Conservation (phyloP, 768 basidiomycete species). For the Roridomyces roridus region DNA sequence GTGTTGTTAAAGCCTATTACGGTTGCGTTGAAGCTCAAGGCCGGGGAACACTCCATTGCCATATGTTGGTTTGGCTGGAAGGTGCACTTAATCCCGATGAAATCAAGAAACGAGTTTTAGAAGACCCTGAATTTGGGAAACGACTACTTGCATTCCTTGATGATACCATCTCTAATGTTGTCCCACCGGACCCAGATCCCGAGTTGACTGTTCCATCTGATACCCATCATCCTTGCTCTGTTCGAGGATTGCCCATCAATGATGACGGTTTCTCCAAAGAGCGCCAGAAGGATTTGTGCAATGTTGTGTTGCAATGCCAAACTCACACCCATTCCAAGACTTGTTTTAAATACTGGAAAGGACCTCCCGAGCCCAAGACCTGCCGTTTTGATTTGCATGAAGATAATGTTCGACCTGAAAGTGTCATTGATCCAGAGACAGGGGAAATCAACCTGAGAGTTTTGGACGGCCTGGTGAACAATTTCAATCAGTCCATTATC, state of each 20-base stretch:
- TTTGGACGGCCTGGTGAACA: slow-evolving; percentile 6
- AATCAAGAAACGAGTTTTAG: slow-evolving; percentile 3
- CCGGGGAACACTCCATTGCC: slow-evolving; percentile 10
- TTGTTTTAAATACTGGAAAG: slow-evolving; percentile 21
- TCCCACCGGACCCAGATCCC: neutral
- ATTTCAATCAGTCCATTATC: slow-evolving; percentile 18
- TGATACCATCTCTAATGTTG: slow-evolving; percentile 6
- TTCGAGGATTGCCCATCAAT: neutral
- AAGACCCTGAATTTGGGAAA: slow-evolving; percentile 3
- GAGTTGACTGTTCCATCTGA: neutral
- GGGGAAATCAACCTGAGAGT: neutral
- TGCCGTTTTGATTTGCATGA: slow-evolving; percentile 20
- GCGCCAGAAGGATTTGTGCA: slow-evolving; percentile 1
- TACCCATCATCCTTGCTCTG: slow-evolving; percentile 6
- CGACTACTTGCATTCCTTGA: slow-evolving; percentile 15
- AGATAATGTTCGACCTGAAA: neutral
- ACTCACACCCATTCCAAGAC: slow-evolving; percentile 14
- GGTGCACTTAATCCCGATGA: slow-evolving; percentile 19
- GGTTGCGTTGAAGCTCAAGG: slow-evolving; percentile 39
- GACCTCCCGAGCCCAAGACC: slow-evolving; percentile 4
- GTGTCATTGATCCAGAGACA: neutral
- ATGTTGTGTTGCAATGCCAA: slow-evolving; percentile 18
- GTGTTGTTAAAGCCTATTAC: slow-evolving; percentile 30
- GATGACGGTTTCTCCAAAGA: neutral
- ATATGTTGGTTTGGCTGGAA: slow-evolving; percentile 13